These are phyloP conservation scores for Gossypium anomalum DNA, from an alignment of 345 rosid genomes.

Conservation along the genomic window DNA sequence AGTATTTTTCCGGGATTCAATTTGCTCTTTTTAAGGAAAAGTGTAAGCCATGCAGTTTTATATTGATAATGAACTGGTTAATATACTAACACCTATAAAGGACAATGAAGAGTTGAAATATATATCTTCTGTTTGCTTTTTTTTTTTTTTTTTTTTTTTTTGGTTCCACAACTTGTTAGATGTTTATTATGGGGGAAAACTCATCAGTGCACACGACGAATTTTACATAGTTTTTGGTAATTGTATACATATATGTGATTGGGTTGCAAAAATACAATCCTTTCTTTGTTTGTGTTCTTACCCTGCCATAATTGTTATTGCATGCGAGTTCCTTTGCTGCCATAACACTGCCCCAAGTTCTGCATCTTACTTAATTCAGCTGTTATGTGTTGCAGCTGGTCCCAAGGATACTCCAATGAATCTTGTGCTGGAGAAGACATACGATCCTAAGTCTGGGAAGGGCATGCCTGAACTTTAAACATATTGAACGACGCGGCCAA, in stretches of 20 bases:
- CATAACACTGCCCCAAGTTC: too few relatives aligned
- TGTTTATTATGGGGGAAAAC: background rate
- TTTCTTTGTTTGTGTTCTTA: background rate
- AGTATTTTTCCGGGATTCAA: background rate
- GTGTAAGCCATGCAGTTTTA: too few relatives aligned
- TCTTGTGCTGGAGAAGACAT: slow-evolving; percentile 69
- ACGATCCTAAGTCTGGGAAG: slow-evolving; percentile 76
- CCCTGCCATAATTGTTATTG: background rate
- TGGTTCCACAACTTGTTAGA: background rate
- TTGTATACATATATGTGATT: background rate
- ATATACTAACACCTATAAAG: too few relatives aligned
- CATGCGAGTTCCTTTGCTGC: too few relatives aligned
- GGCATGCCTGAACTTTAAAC: slow-evolving; percentile 92
- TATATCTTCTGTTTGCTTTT: background rate
- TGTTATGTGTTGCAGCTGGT: slow-evolving; percentile 55
- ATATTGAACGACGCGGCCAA: too few relatives aligned
- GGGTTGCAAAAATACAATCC: background rate
- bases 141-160: too few relatives aligned
- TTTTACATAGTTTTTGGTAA: background rate
- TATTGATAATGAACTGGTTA: background rate
- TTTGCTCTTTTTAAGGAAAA: background rate
- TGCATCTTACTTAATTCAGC: slow-evolving; percentile 5
- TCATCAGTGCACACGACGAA: too few relatives aligned
- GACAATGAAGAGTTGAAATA: background rate
- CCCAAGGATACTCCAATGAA: slow-evolving; percentile 88